Conservation (phyloP, 805 yeast species). For the Metschnikowia cerradonensis region DNA sequence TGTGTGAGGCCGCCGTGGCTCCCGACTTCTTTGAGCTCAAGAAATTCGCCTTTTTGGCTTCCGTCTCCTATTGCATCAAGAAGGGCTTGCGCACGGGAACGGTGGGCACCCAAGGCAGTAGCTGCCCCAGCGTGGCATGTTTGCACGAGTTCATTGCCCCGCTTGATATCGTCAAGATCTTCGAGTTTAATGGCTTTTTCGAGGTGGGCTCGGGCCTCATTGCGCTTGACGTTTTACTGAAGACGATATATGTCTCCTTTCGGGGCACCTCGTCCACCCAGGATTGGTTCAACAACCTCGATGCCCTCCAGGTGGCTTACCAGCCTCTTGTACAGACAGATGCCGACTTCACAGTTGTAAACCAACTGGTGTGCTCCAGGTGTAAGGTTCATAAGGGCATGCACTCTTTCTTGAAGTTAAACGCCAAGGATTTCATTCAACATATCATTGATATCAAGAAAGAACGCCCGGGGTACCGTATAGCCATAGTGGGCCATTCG, state of each 20-base stretch:
- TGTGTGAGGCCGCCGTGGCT: background rate
- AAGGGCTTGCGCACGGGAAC: conserved; percentile 25
- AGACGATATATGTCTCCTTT: conserved; percentile 47
- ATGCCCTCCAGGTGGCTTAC: conserved; percentile 44
- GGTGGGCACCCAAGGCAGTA: conserved; percentile 19
- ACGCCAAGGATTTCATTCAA: conserved; percentile 33
- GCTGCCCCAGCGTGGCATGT: conserved; percentile 28
- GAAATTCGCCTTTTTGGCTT: conserved; percentile 32
- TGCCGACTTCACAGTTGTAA: conserved; percentile 4
- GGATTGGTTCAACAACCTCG: conserved; percentile 63
- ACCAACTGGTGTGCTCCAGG: conserved; percentile 35
- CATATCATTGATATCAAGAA: conserved; percentile 30
- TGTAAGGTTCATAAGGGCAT: conserved; percentile 69
- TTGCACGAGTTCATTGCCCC: conserved; percentile 14
- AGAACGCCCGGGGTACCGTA: conserved; percentile 43
- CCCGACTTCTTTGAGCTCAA: conserved; percentile 24
- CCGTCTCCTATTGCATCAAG: conserved; percentile 37
- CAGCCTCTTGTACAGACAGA: conserved; percentile 36
- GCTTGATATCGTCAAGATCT: conserved; percentile 37
- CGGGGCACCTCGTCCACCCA: conserved; percentile 60
- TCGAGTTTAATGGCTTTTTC: conserved; percentile 40
- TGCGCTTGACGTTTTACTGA: conserved; percentile 43
- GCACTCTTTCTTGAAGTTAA: conserved; percentile 40
- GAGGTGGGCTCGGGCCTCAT: conserved; percentile 53
- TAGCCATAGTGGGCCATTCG: conserved; percentile 69